A percentile compares a stretch with the other conserved stretches of the same genome.
Conservation (phyloP, 2,329 filamentous ascomycete species). For the Ceratocystis ficicola region DNA sequence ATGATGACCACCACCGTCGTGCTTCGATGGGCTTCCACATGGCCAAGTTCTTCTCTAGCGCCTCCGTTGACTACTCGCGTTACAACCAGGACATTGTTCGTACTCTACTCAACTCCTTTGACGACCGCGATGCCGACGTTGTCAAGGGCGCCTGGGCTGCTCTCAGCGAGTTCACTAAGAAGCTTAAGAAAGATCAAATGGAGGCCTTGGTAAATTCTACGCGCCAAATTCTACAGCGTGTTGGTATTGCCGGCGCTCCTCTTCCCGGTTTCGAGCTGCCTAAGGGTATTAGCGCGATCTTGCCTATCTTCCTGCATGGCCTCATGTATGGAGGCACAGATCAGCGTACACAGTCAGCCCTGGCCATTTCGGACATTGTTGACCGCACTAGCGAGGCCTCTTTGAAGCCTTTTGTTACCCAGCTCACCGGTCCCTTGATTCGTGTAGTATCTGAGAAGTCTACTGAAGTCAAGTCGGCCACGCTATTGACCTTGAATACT, state of each 20-base stretch:
- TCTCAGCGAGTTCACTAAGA: conserved; percentile 75
- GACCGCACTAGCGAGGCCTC: conserved; percentile 81
- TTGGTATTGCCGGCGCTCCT: conserved; percentile 74
- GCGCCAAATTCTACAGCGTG: conserved; percentile 70
- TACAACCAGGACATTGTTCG: conserved; percentile 95
- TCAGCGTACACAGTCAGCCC: conserved; percentile 78
- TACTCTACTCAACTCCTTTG: conserved; percentile 79
- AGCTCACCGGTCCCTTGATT: conserved; percentile 94
- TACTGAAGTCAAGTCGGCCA: conserved; percentile 89
- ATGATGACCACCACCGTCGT: conserved; percentile 80
- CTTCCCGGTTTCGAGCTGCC: conserved; percentile 81
- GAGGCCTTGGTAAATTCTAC: conserved; percentile 81
- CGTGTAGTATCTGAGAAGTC: conserved; percentile 95
- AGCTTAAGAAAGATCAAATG: conserved; percentile 94
- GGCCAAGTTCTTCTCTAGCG: conserved; percentile 69
- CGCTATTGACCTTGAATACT: conserved; percentile 87
- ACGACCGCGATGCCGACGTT: conserved; percentile 69
- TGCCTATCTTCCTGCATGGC: conserved; percentile 95
- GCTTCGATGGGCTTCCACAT: conserved; percentile 67
- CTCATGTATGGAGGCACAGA: conserved; percentile 92
- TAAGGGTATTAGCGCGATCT: conserved; percentile 91
- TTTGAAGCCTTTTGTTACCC: conserved; percentile 87
- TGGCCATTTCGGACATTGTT: conserved; percentile 91
- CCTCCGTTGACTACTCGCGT: conserved; percentile 78
- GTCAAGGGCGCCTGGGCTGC: conserved; percentile 85